Base-by-base conservation (phyloP, 441 rosid genomes). In the Gossypium gossypioides region DNA sequence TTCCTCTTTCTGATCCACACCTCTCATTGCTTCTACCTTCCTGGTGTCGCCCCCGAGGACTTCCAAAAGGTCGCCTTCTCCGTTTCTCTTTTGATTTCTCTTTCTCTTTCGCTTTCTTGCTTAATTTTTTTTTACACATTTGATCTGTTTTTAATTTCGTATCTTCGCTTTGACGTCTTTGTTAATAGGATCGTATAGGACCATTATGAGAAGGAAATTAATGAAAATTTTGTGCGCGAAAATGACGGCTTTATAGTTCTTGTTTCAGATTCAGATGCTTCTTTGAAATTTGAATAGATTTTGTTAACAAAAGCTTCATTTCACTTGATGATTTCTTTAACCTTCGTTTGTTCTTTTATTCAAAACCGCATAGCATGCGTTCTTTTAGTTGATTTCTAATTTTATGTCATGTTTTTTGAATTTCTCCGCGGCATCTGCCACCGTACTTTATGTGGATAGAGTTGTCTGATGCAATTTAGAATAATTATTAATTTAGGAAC, bases 21-120 rank as follows among this genome's bases (percentile, higher is more conserved):
- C 57, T 74, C 77, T n/a, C 70, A 77, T 79, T 79, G 84, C 72
- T 84, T 87, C 81, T 87, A 85, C 75, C 91, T 87, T 22, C 87
- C 91, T 0, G 84, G 89, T 68, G 87, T 85, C 57, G 88, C 88
- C 37, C 90, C 88, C 71, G 81, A 81, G 73, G 89, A 87, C 81
- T 87, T 87, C 82, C 79, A 77, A 32, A 87, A 87, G 91, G 89
- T 85, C 51, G 8, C 12, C 37, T 80, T 34, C 9, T 34, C 40
- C 40, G 40, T 32, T 32, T 32, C 7, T 32, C 7, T 32, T 32
- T 32, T 32, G 37, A 4, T 34, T 34, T 34, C 0, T 34, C 21
- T 52, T 16, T 52, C 21, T 6, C 57, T 10, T 2, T 71, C 37
- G 24, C 4, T 67, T 29, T 16, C 69, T 13, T 74, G 52, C 46